Evolutionary conservation across 306 rosid genomes (phyloP).

Genomic region (Cicer arietinum): DNA sequence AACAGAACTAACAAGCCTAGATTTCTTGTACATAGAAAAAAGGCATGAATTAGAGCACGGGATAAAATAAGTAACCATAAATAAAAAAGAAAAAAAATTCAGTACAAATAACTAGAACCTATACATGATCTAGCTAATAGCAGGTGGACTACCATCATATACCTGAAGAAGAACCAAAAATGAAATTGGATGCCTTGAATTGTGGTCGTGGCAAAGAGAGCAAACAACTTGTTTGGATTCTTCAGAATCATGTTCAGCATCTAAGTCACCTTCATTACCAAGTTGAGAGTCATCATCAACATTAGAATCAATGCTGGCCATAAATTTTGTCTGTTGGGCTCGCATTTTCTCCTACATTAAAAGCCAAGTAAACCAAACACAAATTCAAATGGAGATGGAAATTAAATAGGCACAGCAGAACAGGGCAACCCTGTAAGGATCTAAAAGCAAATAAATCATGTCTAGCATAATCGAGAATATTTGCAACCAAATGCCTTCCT

Average conservation of each 20-base stretch:
- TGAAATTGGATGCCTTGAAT: conserved; percentile 71
- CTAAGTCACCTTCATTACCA: conserved; percentile 55
- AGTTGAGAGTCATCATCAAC: conserved; percentile 64
- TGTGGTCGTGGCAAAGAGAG: conserved; percentile 91
- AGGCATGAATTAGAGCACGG: conserved; percentile 27
- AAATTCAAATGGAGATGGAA: conserved; percentile 34
- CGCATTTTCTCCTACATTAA: conserved; percentile 82
- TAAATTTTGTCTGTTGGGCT: conserved; percentile 85
- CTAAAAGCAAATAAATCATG: conserved; percentile 25
- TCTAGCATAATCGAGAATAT: conserved; percentile 16
- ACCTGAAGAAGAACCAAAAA: conserved; percentile 88
- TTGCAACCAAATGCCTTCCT: conserved; percentile 35
- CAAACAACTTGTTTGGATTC: conserved; percentile 74
- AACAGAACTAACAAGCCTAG: conserved; percentile 86
- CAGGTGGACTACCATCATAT: conserved; percentile 11
- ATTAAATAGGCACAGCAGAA: conserved; percentile 29
- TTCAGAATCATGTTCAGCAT: conserved; percentile 56
- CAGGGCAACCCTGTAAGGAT: conserved; percentile 12
- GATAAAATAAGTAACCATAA: conserved; percentile 16
- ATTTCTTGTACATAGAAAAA: conserved; percentile 63
- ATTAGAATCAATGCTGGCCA: conserved; percentile 71
- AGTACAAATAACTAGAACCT: conserved; percentile 31
- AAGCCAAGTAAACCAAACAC: conserved; percentile 38
- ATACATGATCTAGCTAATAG: conserved; percentile 31
- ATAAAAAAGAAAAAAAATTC: conserved; percentile 9